phyloP scores from a whole-genome alignment of 169 alveolate genomes.

The Neospora caninum region DNA sequence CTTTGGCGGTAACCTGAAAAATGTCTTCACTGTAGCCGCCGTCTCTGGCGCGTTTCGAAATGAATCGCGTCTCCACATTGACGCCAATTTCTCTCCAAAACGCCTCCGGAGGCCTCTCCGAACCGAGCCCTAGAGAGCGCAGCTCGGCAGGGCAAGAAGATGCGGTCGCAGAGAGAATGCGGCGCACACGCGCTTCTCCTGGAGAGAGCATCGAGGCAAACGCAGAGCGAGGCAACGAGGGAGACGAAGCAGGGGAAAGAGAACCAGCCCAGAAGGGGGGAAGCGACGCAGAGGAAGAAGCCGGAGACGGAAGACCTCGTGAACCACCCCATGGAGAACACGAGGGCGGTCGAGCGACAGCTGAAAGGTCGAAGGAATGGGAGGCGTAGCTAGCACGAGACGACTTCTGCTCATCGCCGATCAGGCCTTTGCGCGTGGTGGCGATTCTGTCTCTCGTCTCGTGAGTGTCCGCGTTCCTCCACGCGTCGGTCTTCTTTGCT shows the following conservation, averaged over 20 bases:
- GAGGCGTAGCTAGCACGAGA: too few relatives aligned
- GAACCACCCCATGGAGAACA: too few relatives aligned
- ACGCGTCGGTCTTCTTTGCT: too few relatives aligned
- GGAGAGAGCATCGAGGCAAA: not conserved
- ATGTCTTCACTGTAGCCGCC: not conserved
- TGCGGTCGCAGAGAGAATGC: not conserved
- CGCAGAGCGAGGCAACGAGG: not conserved
- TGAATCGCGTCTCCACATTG: not conserved
- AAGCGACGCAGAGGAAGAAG: too few relatives aligned
- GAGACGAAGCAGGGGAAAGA: not conserved
- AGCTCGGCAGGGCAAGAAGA: not conserved
- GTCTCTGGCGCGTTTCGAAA: not conserved
- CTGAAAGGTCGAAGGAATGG: too few relatives aligned
- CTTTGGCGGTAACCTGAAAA: not conserved
- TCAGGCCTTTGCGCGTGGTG: too few relatives aligned
- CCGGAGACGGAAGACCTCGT: too few relatives aligned
- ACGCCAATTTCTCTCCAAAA: not conserved
- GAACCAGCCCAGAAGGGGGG: too few relatives aligned
- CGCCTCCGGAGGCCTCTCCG: not conserved
- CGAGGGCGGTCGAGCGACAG: too few relatives aligned
- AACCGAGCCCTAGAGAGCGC: not conserved
- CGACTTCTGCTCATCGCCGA: too few relatives aligned
- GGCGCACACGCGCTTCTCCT: not conserved
- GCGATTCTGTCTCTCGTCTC: too few relatives aligned
- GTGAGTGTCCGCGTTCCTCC: too few relatives aligned